Evolutionary conservation across 1,284 basidiomycete genomes (phyloP).

Genomic region (Anthracocystis walkeri): DNA sequence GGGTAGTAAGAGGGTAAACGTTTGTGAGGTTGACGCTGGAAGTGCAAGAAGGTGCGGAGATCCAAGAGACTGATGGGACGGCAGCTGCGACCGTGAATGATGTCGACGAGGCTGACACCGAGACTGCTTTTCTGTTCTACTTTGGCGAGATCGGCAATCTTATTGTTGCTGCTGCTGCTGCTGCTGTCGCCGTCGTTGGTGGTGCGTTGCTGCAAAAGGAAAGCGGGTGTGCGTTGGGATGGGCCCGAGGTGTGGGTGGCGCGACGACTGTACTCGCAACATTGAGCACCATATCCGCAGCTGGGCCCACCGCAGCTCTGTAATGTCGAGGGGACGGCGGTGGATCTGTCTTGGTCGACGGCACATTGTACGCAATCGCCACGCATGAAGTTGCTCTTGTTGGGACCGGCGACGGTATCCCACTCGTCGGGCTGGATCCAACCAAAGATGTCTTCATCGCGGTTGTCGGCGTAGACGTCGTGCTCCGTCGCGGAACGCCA

Average conservation of each 20-base stretch:
- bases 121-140: conserved; percentile 25
- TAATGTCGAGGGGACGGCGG: conserved; percentile 8
- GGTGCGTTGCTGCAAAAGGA: conserved; percentile 5
- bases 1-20: conserved; percentile 36
- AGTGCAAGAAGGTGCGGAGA: conserved; percentile 36
- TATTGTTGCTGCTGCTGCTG: conserved; percentile 3
- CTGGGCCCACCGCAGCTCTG: conserved; percentile 41
- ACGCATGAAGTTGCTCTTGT: conserved; percentile 46
- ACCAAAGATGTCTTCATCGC: conserved; percentile 50
- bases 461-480: conserved; percentile 50
- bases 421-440: conserved; percentile 53
- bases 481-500: conserved; percentile 42
- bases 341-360: conserved; percentile 10
- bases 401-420: conserved; percentile 45
- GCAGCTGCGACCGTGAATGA: conserved; percentile 57
- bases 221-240: conserved; percentile 10
- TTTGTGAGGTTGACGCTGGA: conserved; percentile 37
- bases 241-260: conserved; percentile 22
- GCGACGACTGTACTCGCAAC: conserved; percentile 50
- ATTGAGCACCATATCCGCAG: conserved; percentile 48
- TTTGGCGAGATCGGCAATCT: conserved; percentile 27
- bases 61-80: conserved; percentile 52
- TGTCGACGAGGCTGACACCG: conserved; percentile 55
- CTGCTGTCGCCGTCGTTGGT: neutral
- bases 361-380: conserved; percentile 39